Conservation (phyloP, 2,329 filamentous ascomycete genomes). For the Pezicula radicicola region DNA sequence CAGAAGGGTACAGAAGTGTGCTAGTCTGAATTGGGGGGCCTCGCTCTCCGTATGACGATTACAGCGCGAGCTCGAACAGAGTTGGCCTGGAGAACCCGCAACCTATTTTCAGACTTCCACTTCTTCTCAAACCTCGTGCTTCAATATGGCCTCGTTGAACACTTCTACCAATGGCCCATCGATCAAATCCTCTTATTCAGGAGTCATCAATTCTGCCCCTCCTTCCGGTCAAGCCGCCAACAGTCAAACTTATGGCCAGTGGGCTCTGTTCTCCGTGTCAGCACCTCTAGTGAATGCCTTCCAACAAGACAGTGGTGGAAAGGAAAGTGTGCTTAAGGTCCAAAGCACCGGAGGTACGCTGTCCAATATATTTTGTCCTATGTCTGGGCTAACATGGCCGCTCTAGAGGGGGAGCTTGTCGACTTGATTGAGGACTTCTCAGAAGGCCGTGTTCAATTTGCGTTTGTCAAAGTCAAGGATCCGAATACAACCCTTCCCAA, state of each 20-base stretch:
- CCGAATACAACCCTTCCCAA: slow-evolving; percentile 88
- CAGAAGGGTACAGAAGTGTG: too few species aligned
- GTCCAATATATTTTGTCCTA: not conserved
- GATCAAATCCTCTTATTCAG: slow-evolving; percentile 80
- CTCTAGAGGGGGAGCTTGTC: slow-evolving; percentile 79
- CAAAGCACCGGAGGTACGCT: slow-evolving; percentile 77
- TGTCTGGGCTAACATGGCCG: slow-evolving; percentile 6
- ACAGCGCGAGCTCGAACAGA: not conserved
- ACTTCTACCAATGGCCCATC: slow-evolving; percentile 76
- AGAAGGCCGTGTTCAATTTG: slow-evolving; percentile 95
- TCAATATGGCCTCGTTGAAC: slow-evolving; percentile 73
- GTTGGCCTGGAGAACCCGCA: not conserved
- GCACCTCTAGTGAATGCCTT: slow-evolving; percentile 92
- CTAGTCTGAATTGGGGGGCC: too few species aligned
- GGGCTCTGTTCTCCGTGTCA: slow-evolving; percentile 92
- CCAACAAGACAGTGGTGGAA: slow-evolving; percentile 73
- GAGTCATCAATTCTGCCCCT: slow-evolving; percentile 58
- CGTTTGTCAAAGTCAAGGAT: slow-evolving; percentile 94
- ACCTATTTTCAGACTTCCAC: not conserved
- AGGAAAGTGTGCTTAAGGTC: slow-evolving; percentile 94
- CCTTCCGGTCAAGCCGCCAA: slow-evolving; percentile 53
- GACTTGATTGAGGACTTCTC: slow-evolving; percentile 95
- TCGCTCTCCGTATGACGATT: too few species aligned
- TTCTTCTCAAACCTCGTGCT: not conserved
- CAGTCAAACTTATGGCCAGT: slow-evolving; percentile 84